Conservation (phyloP, 1,284 basidiomycete species). For the Apiotrichum sp. region DNA sequence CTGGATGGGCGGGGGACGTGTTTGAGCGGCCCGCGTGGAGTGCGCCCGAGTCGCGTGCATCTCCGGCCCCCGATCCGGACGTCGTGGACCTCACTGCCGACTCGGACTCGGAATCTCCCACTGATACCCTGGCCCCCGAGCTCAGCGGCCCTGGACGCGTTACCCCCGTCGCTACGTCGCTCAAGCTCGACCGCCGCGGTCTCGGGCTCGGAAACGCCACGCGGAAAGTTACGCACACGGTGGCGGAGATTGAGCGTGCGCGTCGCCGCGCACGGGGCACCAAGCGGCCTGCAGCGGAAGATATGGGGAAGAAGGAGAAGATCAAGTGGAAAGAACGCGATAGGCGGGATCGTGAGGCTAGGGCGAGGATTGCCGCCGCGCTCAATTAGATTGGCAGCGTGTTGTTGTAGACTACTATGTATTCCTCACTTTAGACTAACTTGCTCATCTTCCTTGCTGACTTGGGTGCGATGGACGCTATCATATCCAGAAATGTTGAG, state of each 20-base stretch:
- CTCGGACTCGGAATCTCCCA: neutral
- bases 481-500: too few relatives aligned
- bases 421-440: too few relatives aligned
- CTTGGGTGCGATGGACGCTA: too few relatives aligned
- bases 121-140: too few relatives aligned
- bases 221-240: slow-evolving; percentile 36
- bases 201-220: slow-evolving; percentile 18
- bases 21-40: neutral
- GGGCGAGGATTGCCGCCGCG: slow-evolving; percentile 27
- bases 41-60: too few relatives aligned
- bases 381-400: slow-evolving; percentile 4
- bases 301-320: slow-evolving; percentile 28
- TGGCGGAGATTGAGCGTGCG: slow-evolving; percentile 32
- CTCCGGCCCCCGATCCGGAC: neutral
- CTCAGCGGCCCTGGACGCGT: slow-evolving; percentile 30
- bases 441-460: too few relatives aligned
- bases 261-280: slow-evolving; percentile 22
- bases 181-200: slow-evolving; percentile 41
- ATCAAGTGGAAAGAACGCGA: slow-evolving; percentile 39
- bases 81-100: slow-evolving; percentile 17
- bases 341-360: slow-evolving; percentile 34
- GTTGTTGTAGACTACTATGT: too few relatives aligned
- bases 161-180: slow-evolving; percentile 34
- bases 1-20: slow-evolving; percentile 14
- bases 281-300: neutral